Base-by-base conservation (phyloP, 345 rosid species). In the Hibiscus syriacus region DNA sequence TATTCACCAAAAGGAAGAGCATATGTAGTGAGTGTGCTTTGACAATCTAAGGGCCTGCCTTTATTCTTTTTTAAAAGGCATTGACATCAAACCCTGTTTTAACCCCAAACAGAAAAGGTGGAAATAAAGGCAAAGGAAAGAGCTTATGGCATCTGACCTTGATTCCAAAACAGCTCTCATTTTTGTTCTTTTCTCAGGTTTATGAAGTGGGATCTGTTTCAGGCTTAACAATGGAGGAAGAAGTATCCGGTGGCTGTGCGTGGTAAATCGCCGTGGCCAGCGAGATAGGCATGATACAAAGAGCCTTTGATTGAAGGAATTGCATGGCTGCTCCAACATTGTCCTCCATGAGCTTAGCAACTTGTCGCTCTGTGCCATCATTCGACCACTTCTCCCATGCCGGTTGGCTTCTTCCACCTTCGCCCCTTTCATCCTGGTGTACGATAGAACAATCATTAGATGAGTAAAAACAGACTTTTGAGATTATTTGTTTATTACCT, bases 341-440 rank as follows among this genome's bases (percentile, higher is more conserved):
- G 81, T 92, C 99, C 74, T 95, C 98, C 99, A 95, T 95, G 20
- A 95, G 84, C 76, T 95, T 95, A 13, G 99, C 98, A 41, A 92
- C 98, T 68, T 92, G 92, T 50, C 86, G 75, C 55, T 95, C 99
- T 0, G 99, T 95, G 12, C 97, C 98, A 55, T 92, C 99, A 12
- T 81, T 90, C 0, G 96, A 89, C 98, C 94, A 95, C 69, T 92
- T 95, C 78, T 95, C 98, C 99, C 99, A 95, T 0, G 87, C 92
- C 0, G 96, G 93, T 65, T 88, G 96, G 68, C 76, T 81, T 75
- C 96, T 83, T 64, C 90, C 92, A 59, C 90, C 89, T 3, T 92
- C 98, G 3, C 89, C 78, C 3, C 81, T 81, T 76, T 89, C 99
- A 79, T 91, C 97, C 99, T 91, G 69, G 50, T n/a, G 34, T 22